Conservation (phyloP, 441 rosid genomes). For the Pelargonium hybrid region DNA sequence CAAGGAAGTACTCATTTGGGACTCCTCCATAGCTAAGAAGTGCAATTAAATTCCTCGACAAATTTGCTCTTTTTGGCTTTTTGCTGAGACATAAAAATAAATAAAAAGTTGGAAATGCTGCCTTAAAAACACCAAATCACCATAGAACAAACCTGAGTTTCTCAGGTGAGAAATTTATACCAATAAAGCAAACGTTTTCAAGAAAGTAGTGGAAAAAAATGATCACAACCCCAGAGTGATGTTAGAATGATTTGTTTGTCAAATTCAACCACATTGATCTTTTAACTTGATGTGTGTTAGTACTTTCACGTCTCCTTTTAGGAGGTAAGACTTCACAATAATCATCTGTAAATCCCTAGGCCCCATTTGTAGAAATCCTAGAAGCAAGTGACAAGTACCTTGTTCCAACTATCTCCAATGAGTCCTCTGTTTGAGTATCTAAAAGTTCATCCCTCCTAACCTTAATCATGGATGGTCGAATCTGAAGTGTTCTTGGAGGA, state of each 20-base stretch:
- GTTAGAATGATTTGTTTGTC: background rate
- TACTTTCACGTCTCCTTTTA: background rate
- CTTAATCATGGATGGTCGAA: conserved; percentile 63
- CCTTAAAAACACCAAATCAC: background rate
- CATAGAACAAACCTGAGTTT: background rate
- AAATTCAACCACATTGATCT: background rate
- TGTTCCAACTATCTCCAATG: conserved; percentile 56
- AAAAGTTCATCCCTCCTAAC: conserved; percentile 32
- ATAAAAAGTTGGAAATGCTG: conserved; percentile 5
- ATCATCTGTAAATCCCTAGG: background rate
- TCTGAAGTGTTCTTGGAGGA: conserved; percentile 36
- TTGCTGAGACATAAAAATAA: conserved; percentile 25
- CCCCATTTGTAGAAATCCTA: background rate
- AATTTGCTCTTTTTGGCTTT: conserved; percentile 30
- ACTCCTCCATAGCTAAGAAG: conserved; percentile 70
- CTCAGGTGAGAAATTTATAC: background rate
- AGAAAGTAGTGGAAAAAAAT: background rate
- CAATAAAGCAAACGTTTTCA: conserved; percentile 10
- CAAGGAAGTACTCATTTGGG: conserved; percentile 43
- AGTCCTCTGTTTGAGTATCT: conserved; percentile 22
- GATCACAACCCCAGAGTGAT: background rate
- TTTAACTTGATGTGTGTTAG: background rate
- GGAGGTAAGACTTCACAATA: background rate
- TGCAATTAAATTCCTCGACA: conserved; percentile 47
- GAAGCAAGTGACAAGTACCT: conserved; percentile 31